Conservation (phyloP, 2,329 filamentous ascomycete genomes). For the Penicillium concentricum region DNA sequence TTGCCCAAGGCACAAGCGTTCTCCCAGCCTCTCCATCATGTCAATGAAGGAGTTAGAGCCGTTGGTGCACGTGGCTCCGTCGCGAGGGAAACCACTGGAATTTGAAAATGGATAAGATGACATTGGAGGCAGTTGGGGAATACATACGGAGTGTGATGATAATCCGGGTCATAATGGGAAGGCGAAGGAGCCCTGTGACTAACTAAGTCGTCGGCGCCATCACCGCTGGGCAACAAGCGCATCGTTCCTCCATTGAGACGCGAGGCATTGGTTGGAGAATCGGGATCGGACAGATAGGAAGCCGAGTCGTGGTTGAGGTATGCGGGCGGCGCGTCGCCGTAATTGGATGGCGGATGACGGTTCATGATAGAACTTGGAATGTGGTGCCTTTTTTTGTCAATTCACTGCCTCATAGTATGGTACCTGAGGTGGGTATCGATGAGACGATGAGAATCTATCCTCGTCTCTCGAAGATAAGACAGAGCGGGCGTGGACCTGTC, state of each 20-base stretch:
- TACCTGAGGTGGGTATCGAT: neutral
- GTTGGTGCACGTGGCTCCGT: constrained; percentile 13
- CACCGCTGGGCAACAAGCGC: constrained; percentile 44
- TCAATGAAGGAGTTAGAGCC: constrained; percentile 12
- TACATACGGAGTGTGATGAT: constrained; percentile 41
- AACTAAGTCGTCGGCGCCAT: constrained; percentile 35
- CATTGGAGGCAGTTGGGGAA: constrained; percentile 13
- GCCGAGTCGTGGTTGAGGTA: constrained; percentile 35
- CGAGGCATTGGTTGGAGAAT: constrained; percentile 25
- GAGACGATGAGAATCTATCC: neutral
- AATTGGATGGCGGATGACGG: constrained; percentile 33
- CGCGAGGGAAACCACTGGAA: constrained; percentile 28
- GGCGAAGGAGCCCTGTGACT: constrained; percentile 27
- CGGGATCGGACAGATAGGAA: constrained; percentile 31
- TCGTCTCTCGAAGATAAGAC: constrained; percentile 1
- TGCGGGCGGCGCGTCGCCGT: constrained; percentile 45
- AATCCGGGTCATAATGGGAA: constrained; percentile 29
- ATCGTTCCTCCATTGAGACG: constrained; percentile 43
- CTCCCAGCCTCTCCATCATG: neutral
- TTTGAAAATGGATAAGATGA: constrained; percentile 14
- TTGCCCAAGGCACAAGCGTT: neutral
- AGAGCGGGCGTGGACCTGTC: constrained; percentile 3
- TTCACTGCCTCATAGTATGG: constrained; percentile 21
- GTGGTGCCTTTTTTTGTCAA: constrained; percentile 3
- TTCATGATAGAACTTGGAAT: constrained; percentile 25